Percentiles rank a stretch among this genome's conserved stretches.
Evolutionary conservation across 306 rosid species (phyloP).

Genomic region (Gillenia trifoliata): DNA sequence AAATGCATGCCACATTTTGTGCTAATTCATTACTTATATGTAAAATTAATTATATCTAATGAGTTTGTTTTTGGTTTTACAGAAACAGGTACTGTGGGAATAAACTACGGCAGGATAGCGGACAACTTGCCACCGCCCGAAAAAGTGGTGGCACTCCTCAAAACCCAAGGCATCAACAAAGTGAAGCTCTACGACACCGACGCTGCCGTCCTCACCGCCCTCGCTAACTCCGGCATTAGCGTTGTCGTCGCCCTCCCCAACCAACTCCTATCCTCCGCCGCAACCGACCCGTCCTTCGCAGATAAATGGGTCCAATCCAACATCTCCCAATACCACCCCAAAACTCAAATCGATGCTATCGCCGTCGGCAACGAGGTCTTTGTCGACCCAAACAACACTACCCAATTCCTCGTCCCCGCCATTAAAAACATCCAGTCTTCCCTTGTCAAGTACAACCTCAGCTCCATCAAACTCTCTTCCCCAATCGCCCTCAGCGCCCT

Average conservation of each 20-base stretch:
- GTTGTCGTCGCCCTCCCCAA: slow-evolving; percentile 63
- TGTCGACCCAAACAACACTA: slow-evolving; percentile 58
- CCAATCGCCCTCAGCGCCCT: slow-evolving; percentile 66
- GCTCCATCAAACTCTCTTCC: slow-evolving; percentile 56
- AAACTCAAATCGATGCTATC: slow-evolving; percentile 64
- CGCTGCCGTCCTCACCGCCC: slow-evolving; percentile 50
- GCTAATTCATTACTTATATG: background rate
- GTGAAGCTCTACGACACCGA: slow-evolving; percentile 77
- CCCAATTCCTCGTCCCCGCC: slow-evolving; percentile 65
- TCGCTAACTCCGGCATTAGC: slow-evolving; percentile 47
- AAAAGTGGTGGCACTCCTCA: slow-evolving; percentile 57
- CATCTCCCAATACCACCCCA: slow-evolving; percentile 48
- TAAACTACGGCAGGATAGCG: slow-evolving; percentile 78
- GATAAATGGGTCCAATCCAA: slow-evolving; percentile 70
- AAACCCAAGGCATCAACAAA: slow-evolving; percentile 47
- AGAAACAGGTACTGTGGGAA: slow-evolving; percentile 52
- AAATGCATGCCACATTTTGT: background rate
- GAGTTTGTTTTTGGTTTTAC: background rate
- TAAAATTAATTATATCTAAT: background rate
- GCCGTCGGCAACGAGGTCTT: slow-evolving; percentile 89
- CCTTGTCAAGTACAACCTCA: slow-evolving; percentile 28
- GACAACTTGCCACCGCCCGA: slow-evolving; percentile 55
- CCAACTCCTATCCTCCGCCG: slow-evolving; percentile 60
- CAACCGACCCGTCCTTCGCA: slow-evolving; percentile 53
- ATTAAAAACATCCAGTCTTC: slow-evolving; percentile 63